phyloP scores from a whole-genome alignment of 208 protist species.

The Angomonas ambiguus region DNA sequence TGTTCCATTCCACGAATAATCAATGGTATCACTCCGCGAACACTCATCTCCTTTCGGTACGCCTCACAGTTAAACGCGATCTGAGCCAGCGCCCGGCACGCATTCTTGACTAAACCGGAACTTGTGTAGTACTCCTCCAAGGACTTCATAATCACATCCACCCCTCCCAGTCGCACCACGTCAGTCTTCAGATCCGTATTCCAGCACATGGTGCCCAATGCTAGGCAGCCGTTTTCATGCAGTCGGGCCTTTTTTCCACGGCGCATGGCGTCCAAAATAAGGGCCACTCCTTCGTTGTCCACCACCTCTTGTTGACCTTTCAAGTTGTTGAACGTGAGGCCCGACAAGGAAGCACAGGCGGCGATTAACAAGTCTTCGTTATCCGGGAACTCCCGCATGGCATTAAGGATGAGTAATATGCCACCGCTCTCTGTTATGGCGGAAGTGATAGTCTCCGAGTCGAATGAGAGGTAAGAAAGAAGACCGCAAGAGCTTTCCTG shows the following conservation, averaged over 20 bases:
- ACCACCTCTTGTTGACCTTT: conserved; percentile 75
- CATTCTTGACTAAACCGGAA: conserved; percentile 84
- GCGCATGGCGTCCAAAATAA: conserved; percentile 82
- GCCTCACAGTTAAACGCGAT: conserved; percentile 87
- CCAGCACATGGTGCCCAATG: conserved; percentile 91
- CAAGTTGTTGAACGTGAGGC: conserved; percentile 85
- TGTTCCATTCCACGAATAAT: conserved; percentile 86
- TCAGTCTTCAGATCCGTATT: conserved; percentile 88
- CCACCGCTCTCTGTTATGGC: conserved; percentile 73
- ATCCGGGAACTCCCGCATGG: conserved; percentile 74
- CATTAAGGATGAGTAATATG: conserved; percentile 68
- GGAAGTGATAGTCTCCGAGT: conserved; percentile 84
- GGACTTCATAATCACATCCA: conserved; percentile 80
- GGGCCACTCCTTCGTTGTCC: conserved; percentile 65
- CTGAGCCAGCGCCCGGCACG: conserved; percentile 84
- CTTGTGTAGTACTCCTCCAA: conserved; percentile 77
- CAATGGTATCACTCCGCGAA: conserved; percentile 73
- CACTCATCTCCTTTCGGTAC: conserved; percentile 86
- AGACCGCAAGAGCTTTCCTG: conserved; percentile 82
- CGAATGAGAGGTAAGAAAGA: conserved; percentile 89
- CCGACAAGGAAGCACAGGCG: conserved; percentile 81
- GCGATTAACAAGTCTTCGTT: conserved; percentile 81
- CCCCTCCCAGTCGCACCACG: conserved; percentile 70
- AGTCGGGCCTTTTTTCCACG: conserved; percentile 67
- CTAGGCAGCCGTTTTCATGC: conserved; percentile 85